These are phyloP conservation scores for Cymodocea nodosa DNA, from an alignment of 116 monocot genomes.

Conservation along the genomic window DNA sequence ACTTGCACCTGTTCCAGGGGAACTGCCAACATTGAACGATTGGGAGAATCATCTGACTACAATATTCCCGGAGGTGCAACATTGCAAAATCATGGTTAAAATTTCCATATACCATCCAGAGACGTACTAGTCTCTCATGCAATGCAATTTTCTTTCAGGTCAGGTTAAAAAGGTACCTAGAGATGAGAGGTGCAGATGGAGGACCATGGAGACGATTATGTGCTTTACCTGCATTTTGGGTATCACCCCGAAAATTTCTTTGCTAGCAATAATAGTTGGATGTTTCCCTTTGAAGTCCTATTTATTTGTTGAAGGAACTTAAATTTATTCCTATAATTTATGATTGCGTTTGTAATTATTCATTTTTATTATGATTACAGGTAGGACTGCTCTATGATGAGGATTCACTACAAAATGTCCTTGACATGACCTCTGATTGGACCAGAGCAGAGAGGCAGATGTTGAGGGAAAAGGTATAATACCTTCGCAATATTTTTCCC, in stretches of 20 bases:
- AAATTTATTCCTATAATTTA: background rate
- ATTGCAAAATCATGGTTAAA: background rate
- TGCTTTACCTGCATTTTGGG: constrained; percentile 98
- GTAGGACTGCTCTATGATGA: constrained; percentile 96
- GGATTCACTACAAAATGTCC: constrained; percentile 60
- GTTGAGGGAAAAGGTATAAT: constrained; percentile 71
- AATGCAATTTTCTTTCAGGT: constrained; percentile 36
- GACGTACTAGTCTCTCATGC: background rate
- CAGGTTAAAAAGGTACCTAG: constrained; percentile 89
- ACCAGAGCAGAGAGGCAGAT: constrained; percentile 83
- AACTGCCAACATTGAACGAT: constrained; percentile 82
- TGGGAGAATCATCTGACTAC: constrained; percentile 99
- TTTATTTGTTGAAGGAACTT: background rate
- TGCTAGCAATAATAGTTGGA: too few species aligned
- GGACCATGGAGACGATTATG: constrained; percentile 98
- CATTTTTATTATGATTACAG: too few species aligned
- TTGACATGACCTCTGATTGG: constrained; percentile 92
- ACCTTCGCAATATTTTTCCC: background rate
- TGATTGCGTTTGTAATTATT: background rate
- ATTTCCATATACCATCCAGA: background rate
- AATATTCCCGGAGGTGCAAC: constrained; percentile 89
- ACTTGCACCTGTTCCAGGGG: constrained; percentile 75
- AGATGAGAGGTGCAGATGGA: constrained; percentile 99
- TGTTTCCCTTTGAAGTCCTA: background rate
- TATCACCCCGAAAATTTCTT: constrained; percentile 9